These are phyloP conservation scores for Oemleria cerasiformis DNA, from an alignment of 306 rosid genomes.

Conservation along the genomic window DNA sequence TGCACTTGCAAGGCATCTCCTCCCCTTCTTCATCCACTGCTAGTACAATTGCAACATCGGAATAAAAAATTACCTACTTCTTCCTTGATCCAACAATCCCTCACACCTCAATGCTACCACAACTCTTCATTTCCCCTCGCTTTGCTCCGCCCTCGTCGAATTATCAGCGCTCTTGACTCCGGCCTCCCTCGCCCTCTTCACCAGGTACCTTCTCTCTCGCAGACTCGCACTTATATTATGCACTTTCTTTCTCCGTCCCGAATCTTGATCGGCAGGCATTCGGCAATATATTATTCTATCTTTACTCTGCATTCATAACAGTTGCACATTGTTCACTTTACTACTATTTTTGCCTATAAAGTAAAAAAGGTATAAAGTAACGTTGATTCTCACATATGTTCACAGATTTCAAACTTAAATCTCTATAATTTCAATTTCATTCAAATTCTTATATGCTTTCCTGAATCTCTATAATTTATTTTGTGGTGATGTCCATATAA, in stretches of 20 bases:
- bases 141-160: slow-evolving; percentile 25
- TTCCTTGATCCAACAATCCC: neutral
- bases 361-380: too few species aligned
- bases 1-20: neutral
- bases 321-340: neutral
- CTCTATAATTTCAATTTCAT: neutral
- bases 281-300: too few species aligned
- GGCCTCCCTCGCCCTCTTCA: slow-evolving; percentile 41
- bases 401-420: neutral
- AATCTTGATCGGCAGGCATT: too few species aligned
- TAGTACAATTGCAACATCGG: neutral
- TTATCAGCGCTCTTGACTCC: slow-evolving; percentile 46
- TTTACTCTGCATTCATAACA: neutral
- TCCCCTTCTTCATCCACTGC: neutral
- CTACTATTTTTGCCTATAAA: too few species aligned
- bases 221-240: too few species aligned
- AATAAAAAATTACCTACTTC: neutral
- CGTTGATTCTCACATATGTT: neutral
- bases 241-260: too few species aligned
- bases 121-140: slow-evolving; percentile 10
- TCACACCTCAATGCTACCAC: neutral
- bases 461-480: neutral
- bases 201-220: slow-evolving; percentile 40
- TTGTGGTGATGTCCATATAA: neutral
- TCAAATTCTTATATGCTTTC: neutral